Evolutionary conservation across 495 filamentous ascomycete genomes (phyloP).

Genomic region (Talaromyces nanjingensis): DNA sequence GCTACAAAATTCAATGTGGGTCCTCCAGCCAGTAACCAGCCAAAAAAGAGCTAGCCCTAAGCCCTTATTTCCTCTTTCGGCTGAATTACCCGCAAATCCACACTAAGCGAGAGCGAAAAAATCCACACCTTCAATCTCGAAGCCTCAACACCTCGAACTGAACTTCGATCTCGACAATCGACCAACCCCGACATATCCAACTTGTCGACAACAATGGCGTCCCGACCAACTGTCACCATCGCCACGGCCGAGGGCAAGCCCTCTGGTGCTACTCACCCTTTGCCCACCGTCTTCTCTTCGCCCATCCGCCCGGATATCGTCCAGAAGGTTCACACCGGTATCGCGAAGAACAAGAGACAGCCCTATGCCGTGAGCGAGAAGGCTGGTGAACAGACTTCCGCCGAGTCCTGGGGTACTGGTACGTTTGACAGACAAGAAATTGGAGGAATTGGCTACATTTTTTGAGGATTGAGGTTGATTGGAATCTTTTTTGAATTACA

Average conservation of each 20-base stretch:
- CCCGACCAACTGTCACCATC: slow-evolving; percentile 91
- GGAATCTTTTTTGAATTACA: slow-evolving; percentile 22
- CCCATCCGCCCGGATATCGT: slow-evolving; percentile 99
- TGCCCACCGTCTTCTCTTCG: slow-evolving; percentile 89
- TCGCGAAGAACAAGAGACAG: slow-evolving; percentile 99
- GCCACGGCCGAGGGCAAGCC: slow-evolving; percentile 86
- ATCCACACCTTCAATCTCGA: slow-evolving; percentile 33
- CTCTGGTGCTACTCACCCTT: slow-evolving; percentile 76
- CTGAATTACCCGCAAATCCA: background rate
- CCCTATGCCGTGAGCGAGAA: slow-evolving; percentile 99
- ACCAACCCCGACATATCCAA: slow-evolving; percentile 29
- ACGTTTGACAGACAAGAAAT: slow-evolving; percentile 37
- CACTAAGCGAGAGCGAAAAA: slow-evolving; percentile 40
- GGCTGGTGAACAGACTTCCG: slow-evolving; percentile 98
- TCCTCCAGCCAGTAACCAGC: background rate
- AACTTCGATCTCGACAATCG: slow-evolving; percentile 20
- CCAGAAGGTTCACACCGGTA: slow-evolving; percentile 92
- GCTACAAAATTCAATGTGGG: background rate
- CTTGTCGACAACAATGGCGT: slow-evolving; percentile 67
- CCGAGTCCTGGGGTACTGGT: slow-evolving; percentile 99
- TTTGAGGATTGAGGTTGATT: background rate
- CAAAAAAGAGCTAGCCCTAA: background rate
- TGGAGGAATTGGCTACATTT: background rate
- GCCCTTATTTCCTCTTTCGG: slow-evolving; percentile 8
- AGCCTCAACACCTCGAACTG: slow-evolving; percentile 28